phyloP scores from a whole-genome alignment of 169 alveolate species.

The Perkinsus chesapeaki region DNA sequence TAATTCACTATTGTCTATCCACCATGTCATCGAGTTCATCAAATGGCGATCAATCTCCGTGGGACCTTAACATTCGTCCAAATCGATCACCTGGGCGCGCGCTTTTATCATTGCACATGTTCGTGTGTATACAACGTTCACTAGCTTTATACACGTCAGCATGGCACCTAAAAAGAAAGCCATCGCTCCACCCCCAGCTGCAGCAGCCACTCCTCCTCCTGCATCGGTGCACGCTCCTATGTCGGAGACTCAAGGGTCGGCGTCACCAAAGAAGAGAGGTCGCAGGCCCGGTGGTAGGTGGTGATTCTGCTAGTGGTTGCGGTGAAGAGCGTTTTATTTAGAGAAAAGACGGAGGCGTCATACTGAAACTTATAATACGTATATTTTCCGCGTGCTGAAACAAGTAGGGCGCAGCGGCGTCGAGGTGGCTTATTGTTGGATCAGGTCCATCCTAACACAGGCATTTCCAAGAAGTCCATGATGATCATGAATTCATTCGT shows the following conservation, averaged over 20 bases:
- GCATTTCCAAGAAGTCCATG: constrained; percentile 88
- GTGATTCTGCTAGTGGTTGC: background rate
- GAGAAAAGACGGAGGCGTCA: constrained; percentile 30
- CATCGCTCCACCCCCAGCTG: background rate
- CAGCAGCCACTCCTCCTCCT: background rate
- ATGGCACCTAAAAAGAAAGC: background rate
- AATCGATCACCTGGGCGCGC: background rate
- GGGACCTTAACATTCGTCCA: too few relatives aligned
- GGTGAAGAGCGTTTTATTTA: background rate
- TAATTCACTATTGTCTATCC: too few relatives aligned
- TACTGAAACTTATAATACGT: constrained; percentile 51
- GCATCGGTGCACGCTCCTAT: background rate
- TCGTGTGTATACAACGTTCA: background rate
- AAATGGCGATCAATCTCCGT: too few relatives aligned
- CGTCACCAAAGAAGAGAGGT: background rate
- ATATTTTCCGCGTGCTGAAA: constrained; percentile 76
- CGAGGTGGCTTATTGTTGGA: background rate
- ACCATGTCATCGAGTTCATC: too few relatives aligned
- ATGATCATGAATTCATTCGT: constrained; percentile 87
- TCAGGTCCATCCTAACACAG: constrained; percentile 87
- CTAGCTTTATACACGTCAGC: background rate
- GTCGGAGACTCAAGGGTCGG: background rate
- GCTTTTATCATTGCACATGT: background rate
- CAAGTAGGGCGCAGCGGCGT: constrained; percentile 33
- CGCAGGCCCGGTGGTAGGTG: background rate